Conservation (phyloP, 371 early-diverging fungal species). For the Actinomortierella wolfii region DNA sequence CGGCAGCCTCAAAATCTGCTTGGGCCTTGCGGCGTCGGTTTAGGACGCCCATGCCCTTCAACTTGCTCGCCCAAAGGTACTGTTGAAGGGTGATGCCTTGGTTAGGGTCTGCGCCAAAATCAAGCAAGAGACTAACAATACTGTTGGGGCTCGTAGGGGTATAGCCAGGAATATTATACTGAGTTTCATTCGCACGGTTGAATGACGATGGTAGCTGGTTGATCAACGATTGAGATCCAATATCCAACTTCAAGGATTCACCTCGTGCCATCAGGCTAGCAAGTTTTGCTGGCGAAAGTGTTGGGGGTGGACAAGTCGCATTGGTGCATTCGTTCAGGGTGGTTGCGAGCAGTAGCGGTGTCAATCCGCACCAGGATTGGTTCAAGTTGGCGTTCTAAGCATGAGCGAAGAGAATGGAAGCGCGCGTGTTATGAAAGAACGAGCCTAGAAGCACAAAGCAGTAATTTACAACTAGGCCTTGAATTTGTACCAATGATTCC, state of each 20-base stretch:
- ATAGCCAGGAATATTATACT: conserved; percentile 35
- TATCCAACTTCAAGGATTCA: conserved; percentile 27
- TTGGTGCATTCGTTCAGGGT: conserved; percentile 45
- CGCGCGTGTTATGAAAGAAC: not conserved
- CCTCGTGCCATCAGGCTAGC: conserved; percentile 42
- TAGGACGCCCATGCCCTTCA: conserved; percentile 46
- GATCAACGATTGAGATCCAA: conserved; percentile 39
- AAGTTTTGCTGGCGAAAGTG: conserved; percentile 36
- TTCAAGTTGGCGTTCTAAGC: conserved; percentile 47
- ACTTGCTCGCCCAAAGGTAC: conserved; percentile 44
- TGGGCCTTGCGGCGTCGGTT: conserved; percentile 29
- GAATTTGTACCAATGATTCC: no score
- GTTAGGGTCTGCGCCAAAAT: conserved; percentile 49
- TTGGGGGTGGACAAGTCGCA: conserved; percentile 45
- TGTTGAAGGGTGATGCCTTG: conserved; percentile 48
- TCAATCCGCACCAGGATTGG: conserved; percentile 51
- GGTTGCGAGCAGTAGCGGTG: conserved; percentile 40
- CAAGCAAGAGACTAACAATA: conserved; percentile 41
- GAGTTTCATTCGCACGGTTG: conserved; percentile 33
- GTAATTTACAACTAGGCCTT: no score
- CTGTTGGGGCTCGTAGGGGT: conserved; percentile 42
- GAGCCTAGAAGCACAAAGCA: not conserved
- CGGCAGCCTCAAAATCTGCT: no score
- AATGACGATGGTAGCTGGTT: conserved; percentile 37
- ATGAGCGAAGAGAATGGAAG: not conserved